A percentile compares a stretch with the other conserved stretches of the same genome.
These are phyloP conservation scores for Camillea tinctor DNA, from an alignment of 2,329 filamentous ascomycete genomes.

Conservation along the genomic window DNA sequence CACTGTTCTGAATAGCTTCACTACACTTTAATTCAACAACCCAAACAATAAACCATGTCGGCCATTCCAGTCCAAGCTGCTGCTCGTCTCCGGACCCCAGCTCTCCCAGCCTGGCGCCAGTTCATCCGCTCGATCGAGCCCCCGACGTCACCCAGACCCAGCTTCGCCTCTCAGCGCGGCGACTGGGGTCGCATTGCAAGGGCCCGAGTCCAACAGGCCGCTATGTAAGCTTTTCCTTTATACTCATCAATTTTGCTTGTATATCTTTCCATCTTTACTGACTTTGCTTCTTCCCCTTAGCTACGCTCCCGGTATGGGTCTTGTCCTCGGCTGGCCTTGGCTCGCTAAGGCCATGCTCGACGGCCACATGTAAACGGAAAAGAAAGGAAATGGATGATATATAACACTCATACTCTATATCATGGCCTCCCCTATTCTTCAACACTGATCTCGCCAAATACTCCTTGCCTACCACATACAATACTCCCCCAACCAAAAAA, in stretches of 20 bases:
- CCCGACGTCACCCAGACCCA: constrained; percentile 2
- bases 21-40: neutral
- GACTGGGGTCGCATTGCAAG: constrained; percentile 40
- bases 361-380: constrained; percentile 24
- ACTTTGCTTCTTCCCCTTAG: constrained; percentile 23
- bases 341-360: constrained; percentile 22
- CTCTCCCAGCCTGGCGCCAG: constrained; percentile 4
- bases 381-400: neutral
- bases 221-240: constrained; percentile 34
- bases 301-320: constrained; percentile 34
- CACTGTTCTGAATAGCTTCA: neutral
- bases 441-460: neutral
- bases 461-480: neutral
- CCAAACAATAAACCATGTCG: constrained; percentile 1
- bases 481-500: neutral
- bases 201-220: constrained; percentile 28
- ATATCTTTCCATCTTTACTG: neutral
- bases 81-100: neutral
- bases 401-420: neutral
- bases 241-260: neutral
- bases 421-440: no score
- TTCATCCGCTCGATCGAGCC: constrained; percentile 5
- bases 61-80: neutral
- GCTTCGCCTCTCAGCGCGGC: constrained; percentile 8
- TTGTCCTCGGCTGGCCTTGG: constrained; percentile 40